phyloP scores from a whole-genome alignment of 352 stramenopile genomes.

The Phytophthora tentaculata region DNA sequence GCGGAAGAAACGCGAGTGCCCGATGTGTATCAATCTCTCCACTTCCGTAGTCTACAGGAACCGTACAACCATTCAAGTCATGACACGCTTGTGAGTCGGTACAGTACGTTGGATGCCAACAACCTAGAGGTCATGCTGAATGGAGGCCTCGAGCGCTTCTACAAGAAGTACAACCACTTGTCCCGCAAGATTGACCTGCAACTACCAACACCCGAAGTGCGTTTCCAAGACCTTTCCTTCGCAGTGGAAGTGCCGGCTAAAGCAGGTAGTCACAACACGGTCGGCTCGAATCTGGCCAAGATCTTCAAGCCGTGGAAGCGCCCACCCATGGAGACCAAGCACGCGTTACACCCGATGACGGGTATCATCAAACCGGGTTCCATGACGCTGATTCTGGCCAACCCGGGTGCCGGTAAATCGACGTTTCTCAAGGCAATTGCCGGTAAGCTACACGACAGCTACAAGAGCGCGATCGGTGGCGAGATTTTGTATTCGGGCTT shows the following conservation, averaged over 20 bases:
- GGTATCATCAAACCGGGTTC: slow-evolving; percentile 85
- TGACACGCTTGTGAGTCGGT: slow-evolving; percentile 38
- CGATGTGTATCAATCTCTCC: slow-evolving; percentile 56
- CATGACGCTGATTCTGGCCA: slow-evolving; percentile 70
- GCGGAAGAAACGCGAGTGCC: slow-evolving; percentile 40
- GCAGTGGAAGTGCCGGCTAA: slow-evolving; percentile 57
- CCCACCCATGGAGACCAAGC: slow-evolving; percentile 40
- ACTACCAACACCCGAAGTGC: slow-evolving; percentile 53
- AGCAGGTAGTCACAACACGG: slow-evolving; percentile 51
- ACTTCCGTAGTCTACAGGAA: slow-evolving; percentile 79
- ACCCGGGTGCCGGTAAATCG: slow-evolving; percentile 77
- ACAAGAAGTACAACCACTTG: slow-evolving; percentile 84
- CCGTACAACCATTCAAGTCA: slow-evolving; percentile 55
- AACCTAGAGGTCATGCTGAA: slow-evolving; percentile 71
- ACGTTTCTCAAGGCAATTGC: slow-evolving; percentile 80
- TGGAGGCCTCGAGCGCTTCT: slow-evolving; percentile 77
- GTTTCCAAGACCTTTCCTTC: slow-evolving; percentile 81
- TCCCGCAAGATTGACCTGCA: slow-evolving; percentile 68
- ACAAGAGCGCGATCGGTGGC: slow-evolving; percentile 51
- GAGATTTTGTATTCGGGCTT: slow-evolving; percentile 70
- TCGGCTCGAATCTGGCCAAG: slow-evolving; percentile 56
- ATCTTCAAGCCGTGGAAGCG: slow-evolving; percentile 59
- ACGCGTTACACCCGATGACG: slow-evolving; percentile 74
- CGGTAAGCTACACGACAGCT: slow-evolving; percentile 58
- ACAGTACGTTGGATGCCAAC: slow-evolving; percentile 58